Evolutionary conservation across 257 asterid genomes (phyloP).

Genomic region (Nicotiana benthamiana): DNA sequence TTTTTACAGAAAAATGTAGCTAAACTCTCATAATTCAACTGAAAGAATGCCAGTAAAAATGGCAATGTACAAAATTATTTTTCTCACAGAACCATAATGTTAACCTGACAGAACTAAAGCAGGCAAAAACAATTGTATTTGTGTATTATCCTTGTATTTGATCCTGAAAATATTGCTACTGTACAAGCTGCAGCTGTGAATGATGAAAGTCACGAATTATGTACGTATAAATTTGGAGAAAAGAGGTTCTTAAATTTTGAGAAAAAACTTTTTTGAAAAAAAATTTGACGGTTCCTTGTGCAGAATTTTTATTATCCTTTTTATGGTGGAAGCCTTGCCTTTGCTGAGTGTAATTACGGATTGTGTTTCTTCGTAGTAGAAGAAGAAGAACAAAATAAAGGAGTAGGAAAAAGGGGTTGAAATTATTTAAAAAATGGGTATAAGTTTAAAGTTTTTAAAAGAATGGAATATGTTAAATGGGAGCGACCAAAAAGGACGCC

Average conservation of each 20-base stretch:
- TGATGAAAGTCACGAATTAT: neutral
- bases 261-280: no score
- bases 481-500: no score
- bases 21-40: neutral
- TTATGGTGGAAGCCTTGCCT: no score
- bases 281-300: no score
- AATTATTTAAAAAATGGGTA: no score
- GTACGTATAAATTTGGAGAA: neutral
- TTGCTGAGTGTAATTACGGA: no score
- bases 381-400: no score
- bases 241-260: neutral
- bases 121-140: neutral
- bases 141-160: neutral
- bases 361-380: no score
- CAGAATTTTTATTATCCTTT: no score
- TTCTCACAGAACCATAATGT: neutral
- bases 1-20: constrained; percentile 8
- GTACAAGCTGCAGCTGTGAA: neutral
- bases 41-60: neutral
- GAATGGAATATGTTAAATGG: no score
- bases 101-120: neutral
- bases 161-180: neutral
- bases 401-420: no score
- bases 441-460: no score
- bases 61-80: neutral